Evolutionary conservation across 2,329 filamentous ascomycete genomes (phyloP).

Genomic region (Coleophoma cylindrospora): DNA sequence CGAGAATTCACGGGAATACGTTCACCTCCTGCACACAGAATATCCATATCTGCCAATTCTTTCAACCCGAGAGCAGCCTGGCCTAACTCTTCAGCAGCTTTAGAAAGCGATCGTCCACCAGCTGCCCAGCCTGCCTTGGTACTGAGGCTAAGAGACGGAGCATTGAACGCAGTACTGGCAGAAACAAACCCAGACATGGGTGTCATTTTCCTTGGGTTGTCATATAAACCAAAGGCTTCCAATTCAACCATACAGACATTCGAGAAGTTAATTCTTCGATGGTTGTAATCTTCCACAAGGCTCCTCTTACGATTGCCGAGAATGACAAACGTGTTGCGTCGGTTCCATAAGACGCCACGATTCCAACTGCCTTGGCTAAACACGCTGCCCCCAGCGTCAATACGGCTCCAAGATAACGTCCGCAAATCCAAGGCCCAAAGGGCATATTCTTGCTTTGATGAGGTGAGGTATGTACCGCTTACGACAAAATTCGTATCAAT

Average conservation of each 20-base stretch:
- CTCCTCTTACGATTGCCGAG: slow-evolving; percentile 90
- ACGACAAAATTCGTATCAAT: slow-evolving; percentile 97
- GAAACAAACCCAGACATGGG: slow-evolving; percentile 83
- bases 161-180: slow-evolving; percentile 66
- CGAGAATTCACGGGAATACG: slow-evolving; percentile 91
- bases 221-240: slow-evolving; percentile 94
- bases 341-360: slow-evolving; percentile 85
- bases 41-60: slow-evolving; percentile 96
- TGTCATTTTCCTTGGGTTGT: slow-evolving; percentile 77
- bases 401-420: slow-evolving; percentile 88
- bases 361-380: slow-evolving; percentile 99
- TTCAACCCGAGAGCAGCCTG: slow-evolving; percentile 71
- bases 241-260: slow-evolving; percentile 96
- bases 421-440: slow-evolving; percentile 90
- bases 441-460: slow-evolving; percentile 96
- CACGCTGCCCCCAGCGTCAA: slow-evolving; percentile 89
- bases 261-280: slow-evolving; percentile 93
- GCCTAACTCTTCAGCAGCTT: slow-evolving; percentile 79
- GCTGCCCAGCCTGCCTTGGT: slow-evolving; percentile 60
- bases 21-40: slow-evolving; percentile 85
- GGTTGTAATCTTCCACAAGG: slow-evolving; percentile 96
- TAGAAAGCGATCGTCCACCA: slow-evolving; percentile 70
- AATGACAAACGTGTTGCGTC: slow-evolving; percentile 92
- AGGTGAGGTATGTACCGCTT: slow-evolving; percentile 94
- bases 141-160: slow-evolving; percentile 34